These are phyloP conservation scores for Jatropha curcas DNA, from an alignment of 345 rosid genomes.

Conservation along the genomic window DNA sequence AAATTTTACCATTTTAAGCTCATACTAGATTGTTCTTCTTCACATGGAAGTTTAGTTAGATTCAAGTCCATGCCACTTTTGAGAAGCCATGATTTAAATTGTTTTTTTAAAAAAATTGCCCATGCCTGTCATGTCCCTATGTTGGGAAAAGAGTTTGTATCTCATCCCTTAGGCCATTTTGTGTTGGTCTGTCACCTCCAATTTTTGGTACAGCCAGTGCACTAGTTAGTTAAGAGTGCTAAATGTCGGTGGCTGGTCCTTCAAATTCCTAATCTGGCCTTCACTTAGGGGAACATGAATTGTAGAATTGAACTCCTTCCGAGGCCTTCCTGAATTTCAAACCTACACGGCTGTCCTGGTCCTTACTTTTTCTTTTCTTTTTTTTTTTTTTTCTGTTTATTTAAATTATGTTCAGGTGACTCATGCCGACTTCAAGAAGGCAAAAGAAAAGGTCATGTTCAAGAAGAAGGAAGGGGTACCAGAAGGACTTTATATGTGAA, in stretches of 20 bases:
- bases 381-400: no score
- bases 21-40: background rate
- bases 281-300: background rate
- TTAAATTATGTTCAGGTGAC: slow-evolving; percentile 55
- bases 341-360: no score
- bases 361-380: background rate
- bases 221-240: background rate
- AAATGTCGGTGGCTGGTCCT: background rate
- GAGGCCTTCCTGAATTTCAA: background rate
- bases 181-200: no score
- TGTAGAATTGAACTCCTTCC: background rate
- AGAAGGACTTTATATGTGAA: slow-evolving; percentile 94
- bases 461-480: slow-evolving; percentile 99
- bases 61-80: background rate
- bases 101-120: no score
- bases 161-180: background rate
- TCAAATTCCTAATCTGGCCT: background rate
- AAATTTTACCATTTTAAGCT: background rate
- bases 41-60: background rate
- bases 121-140: background rate
- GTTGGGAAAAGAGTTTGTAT: background rate
- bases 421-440: slow-evolving; percentile 86
- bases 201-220: no score
- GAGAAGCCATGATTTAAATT: no score
- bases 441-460: slow-evolving; percentile 97